Evolutionary conservation across 768 basidiomycete genomes (phyloP), one percentile per base, ranked within the genome.

Genomic region (Scleroderma bovista): DNA sequence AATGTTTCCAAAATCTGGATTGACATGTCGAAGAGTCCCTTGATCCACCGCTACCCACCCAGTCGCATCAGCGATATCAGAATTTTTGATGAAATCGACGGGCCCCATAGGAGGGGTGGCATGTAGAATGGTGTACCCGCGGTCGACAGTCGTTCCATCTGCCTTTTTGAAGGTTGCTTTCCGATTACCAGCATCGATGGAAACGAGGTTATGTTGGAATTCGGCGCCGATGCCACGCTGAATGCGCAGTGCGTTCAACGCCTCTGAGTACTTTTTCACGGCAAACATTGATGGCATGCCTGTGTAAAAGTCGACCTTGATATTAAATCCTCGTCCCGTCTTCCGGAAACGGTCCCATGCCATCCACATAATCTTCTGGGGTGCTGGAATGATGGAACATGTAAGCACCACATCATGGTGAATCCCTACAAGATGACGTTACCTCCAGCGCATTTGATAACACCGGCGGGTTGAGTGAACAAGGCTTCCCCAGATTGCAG

Each of bases 341-440:
- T 67, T 74, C 50, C 76, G 75, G 64, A 77, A 91, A 43, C 83
- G 73, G 62, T 93, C 89, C 88, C 89, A 92, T 41, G 89, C 88
- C 88, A 93, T 91, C 91, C 92, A 95, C 88, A 95, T 93, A 47
- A 93, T 88, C 69, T 94, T 93, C 63, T 92, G 88, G 17, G 88
- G 87, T 15, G 85, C 87, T 88, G 56, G 19, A 37, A 34, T n/a
- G 32, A 19, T 32, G 26, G 37, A 29, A 9, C 9, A 29, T 53
- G 5, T 45, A 33, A 59, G 56, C 17, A 46, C 45, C 10, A 20
- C 40, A 37, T 26, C 34, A 43, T 38, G 20, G 31, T 2, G 17
- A 16, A 20, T 48, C 6, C 17, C 22, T 1, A 29, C 26, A 29
- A 29, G 11, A 26, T 24, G 57, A 26, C 50, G 65, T 56, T 59